Base-by-base conservation (phyloP, 805 yeast species). In the Grigorovia humatica region DNA sequence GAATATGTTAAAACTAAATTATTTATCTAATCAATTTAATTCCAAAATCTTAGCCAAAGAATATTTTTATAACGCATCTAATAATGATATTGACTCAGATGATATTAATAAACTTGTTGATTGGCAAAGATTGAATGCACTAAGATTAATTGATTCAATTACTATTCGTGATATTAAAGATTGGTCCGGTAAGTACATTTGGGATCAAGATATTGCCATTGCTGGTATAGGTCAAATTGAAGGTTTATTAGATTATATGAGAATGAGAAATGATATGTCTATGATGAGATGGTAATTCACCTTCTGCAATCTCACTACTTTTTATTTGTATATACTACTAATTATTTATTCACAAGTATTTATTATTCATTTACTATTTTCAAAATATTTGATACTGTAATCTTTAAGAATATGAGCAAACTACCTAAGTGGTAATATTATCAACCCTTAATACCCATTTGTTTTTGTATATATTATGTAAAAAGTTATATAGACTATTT, bases 161-260 rank as follows among this genome's bases (percentile, higher is more conserved):
- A 68, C 81, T 54, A 75, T 77, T 55, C 71, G 74, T 59, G 80
- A 80, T 58, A 73, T 86, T 57, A 79, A 77, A 67, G 72, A 77
- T 49, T 86, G 93, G 93, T 91, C 93, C 59, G 77, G 78, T 65
- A 74, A 76, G 56, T 75, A 79, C 71, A 76, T 86, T 69, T 86
- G 88, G 86, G 95, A 86, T 73, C 85, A 79, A 70, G 95, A 86
- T 72, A 75, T 86, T 64, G 95, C 88, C 60, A 74, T 86, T 63
- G 77, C 91, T 54, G 93, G 85, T 71, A 79, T 86, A 57, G 95
- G 95, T 71, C 86, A 83, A 74, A 85, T 84, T 73, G 95, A 86
- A 78, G 88, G 76, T 59, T 75, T 86, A 71, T 75, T 85, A 68
- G 95, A 86, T 71, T 86, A 86, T 81, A 76, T 74, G 80, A 83